phyloP scores from a whole-genome alignment of 2,329 filamentous ascomycete genomes.

The Plectosphaerella plurivora region DNA sequence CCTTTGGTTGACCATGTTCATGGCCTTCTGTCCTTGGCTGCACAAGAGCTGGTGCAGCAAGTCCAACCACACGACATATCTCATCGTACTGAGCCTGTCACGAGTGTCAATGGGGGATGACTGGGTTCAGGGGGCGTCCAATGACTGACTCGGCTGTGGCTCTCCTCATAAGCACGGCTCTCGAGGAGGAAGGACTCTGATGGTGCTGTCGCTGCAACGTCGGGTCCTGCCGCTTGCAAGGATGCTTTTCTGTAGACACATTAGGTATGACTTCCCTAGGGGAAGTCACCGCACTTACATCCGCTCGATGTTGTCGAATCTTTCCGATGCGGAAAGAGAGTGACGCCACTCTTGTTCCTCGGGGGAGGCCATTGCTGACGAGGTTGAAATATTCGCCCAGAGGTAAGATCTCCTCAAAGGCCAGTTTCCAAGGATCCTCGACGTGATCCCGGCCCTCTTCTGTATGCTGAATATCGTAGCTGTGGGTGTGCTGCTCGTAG shows the following conservation, averaged over 20 bases:
- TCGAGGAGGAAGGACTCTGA: slow-evolving; percentile 12
- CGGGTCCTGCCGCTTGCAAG: slow-evolving; percentile 5
- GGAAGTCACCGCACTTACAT: slow-evolving; percentile 44
- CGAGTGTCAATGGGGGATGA: neutral
- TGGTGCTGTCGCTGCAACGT: slow-evolving; percentile 7
- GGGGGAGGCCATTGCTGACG: neutral
- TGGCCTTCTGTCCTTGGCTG: neutral
- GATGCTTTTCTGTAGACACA: slow-evolving; percentile 5
- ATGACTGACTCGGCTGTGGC: slow-evolving; percentile 6
- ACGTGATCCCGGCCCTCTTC: no score
- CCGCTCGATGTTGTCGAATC: slow-evolving; percentile 59
- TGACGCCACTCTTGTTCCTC: slow-evolving; percentile 40
- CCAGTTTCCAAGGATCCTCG: no score
- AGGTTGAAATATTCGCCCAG: no score
- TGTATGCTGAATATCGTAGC: no score
- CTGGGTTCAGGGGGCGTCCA: neutral
- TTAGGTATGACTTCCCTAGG: neutral
- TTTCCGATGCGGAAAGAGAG: slow-evolving; percentile 51
- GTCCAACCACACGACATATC: slow-evolving; percentile 27
- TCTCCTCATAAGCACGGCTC: slow-evolving; percentile 11
- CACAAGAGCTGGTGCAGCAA: slow-evolving; percentile 5
- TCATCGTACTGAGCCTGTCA: slow-evolving; percentile 30
- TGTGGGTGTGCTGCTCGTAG: no score
- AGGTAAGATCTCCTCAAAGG: no score
- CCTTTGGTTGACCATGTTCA: slow-evolving; percentile 22